phyloP scores from a whole-genome alignment of 768 basidiomycete species.

The Boletus vinaceobasis region DNA sequence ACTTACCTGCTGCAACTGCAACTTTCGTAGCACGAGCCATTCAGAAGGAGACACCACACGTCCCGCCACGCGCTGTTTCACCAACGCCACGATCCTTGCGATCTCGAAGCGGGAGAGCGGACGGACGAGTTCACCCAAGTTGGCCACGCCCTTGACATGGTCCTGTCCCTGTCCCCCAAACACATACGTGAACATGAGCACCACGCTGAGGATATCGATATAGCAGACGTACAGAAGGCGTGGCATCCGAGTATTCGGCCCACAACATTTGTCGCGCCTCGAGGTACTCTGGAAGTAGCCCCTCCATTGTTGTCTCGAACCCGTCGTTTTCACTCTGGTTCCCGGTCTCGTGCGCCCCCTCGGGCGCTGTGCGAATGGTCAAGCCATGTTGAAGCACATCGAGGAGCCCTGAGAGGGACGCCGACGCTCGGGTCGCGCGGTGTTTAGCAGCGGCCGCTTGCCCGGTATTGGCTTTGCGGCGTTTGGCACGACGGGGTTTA shows the following conservation, averaged over 20 bases:
- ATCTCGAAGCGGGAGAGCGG: slow-evolving; percentile 43
- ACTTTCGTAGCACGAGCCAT: slow-evolving; percentile 39
- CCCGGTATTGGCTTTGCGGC: slow-evolving; percentile 25
- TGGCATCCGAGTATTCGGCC: slow-evolving; percentile 11
- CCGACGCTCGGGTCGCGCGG: slow-evolving; percentile 16
- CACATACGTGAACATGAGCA: background rate
- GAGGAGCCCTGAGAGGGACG: slow-evolving; percentile 17
- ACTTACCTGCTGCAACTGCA: slow-evolving; percentile 41
- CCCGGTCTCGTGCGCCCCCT: background rate
- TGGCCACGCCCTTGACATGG: slow-evolving; percentile 5
- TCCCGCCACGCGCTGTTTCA: slow-evolving; percentile 7
- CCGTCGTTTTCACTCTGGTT: slow-evolving; percentile 11
- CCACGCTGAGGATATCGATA: background rate
- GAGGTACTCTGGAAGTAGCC: slow-evolving; percentile 34
- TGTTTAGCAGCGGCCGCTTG: slow-evolving; percentile 5
- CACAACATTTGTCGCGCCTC: slow-evolving; percentile 28
- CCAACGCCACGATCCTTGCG: slow-evolving; percentile 31
- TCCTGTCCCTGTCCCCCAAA: no score
- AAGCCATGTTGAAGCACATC: slow-evolving; percentile 17
- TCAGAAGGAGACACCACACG: slow-evolving; percentile 27
- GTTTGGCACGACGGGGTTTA: slow-evolving; percentile 20
- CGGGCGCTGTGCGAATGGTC: background rate
- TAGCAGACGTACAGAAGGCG: slow-evolving; percentile 15
- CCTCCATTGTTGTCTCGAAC: slow-evolving; percentile 35
- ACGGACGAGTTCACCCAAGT: slow-evolving; percentile 31